phyloP scores from a whole-genome alignment of 352 stramenopile genomes.

The Phytophthora sp. region DNA sequence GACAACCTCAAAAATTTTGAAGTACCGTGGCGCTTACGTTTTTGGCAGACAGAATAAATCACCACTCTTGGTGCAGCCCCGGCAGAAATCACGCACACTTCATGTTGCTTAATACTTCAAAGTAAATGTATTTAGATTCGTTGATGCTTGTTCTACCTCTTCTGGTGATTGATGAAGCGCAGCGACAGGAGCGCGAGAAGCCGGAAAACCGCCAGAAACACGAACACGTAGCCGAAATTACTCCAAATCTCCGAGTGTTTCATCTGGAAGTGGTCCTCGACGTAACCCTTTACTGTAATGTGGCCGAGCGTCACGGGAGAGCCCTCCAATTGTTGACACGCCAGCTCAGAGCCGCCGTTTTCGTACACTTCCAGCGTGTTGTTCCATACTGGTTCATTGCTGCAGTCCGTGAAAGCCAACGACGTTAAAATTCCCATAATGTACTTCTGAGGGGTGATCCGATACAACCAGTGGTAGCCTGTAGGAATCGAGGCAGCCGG shows the following conservation, averaged over 20 bases:
- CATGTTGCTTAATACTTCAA: too few relatives aligned
- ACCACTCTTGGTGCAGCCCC: too few relatives aligned
- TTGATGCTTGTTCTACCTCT: too few relatives aligned
- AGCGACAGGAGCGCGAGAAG: slow-evolving; percentile 29
- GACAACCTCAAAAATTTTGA: too few relatives aligned
- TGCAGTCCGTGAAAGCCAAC: slow-evolving; percentile 17
- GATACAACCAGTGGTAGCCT: slow-evolving; percentile 23
- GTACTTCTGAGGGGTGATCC: slow-evolving; percentile 21
- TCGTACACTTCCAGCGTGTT: background rate
- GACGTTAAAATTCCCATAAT: slow-evolving; percentile 12
- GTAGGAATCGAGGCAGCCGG: slow-evolving; percentile 7
- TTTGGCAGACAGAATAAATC: too few relatives aligned
- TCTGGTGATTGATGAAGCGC: slow-evolving; percentile 26
- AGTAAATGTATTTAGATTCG: too few relatives aligned
- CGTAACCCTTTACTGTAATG: slow-evolving; percentile 32
- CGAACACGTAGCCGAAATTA: slow-evolving; percentile 37
- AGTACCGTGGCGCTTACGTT: too few relatives aligned
- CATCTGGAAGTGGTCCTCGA: slow-evolving; percentile 37
- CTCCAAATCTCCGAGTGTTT: slow-evolving; percentile 32
- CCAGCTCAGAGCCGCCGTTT: background rate
- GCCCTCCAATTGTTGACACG: slow-evolving; percentile 8
- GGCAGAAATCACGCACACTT: too few relatives aligned
- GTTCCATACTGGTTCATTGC: slow-evolving; percentile 11
- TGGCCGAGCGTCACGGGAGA: slow-evolving; percentile 14
- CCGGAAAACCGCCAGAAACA: slow-evolving; percentile 26